A percentile compares a stretch with the other conserved stretches of the same genome.
These are phyloP conservation scores for Pseudogymnoascus sp. DNA, from an alignment of 2,329 filamentous ascomycete species.

Conservation along the genomic window DNA sequence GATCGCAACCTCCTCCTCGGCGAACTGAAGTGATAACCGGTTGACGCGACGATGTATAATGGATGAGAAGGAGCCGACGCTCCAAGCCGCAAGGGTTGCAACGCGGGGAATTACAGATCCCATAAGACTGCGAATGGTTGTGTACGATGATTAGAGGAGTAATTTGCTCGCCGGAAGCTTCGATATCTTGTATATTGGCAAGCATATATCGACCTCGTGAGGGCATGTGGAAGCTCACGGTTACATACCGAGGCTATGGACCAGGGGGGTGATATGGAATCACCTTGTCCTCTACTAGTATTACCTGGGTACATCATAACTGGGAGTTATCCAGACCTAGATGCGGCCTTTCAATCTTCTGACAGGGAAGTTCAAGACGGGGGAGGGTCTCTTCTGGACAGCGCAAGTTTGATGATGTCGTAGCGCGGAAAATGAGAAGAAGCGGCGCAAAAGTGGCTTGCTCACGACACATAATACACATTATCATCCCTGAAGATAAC, in stretches of 20 bases:
- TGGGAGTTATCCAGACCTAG: background rate
- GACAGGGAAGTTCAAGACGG: background rate
- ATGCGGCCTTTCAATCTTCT: background rate
- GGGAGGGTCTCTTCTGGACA: background rate
- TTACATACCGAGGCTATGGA: slow-evolving; percentile 1
- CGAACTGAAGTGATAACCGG: slow-evolving; percentile 56
- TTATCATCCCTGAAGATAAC: background rate
- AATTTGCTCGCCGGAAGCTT: background rate
- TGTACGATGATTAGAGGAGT: background rate
- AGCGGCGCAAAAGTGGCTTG: background rate
- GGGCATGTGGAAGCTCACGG: background rate
- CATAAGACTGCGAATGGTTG: background rate
- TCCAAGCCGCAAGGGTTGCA: slow-evolving; percentile 6
- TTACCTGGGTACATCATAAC: background rate
- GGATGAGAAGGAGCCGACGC: background rate
- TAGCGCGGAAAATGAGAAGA: background rate
- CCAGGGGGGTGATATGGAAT: background rate
- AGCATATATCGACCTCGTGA: background rate
- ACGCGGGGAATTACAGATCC: background rate
- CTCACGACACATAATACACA: background rate
- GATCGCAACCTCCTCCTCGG: slow-evolving; percentile 78
- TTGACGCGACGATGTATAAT: background rate
- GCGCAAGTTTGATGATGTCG: background rate
- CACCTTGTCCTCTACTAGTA: background rate
- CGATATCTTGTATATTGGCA: background rate